Conservation (phyloP, 1,139 yeast genomes). For the Zygosaccharomyces sapae region DNA sequence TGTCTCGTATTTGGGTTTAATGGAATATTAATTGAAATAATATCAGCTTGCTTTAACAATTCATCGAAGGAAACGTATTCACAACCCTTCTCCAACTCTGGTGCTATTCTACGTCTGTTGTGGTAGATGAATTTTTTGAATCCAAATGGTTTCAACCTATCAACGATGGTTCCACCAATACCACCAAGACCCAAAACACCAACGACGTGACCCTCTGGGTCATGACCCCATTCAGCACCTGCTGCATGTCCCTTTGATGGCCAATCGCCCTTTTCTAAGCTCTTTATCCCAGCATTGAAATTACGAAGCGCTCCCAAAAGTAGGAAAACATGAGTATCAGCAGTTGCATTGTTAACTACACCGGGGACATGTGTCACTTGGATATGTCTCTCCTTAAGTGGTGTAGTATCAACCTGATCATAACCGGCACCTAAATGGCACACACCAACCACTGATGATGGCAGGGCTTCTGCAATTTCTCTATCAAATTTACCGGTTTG, state of each 20-base stretch:
- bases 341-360: conserved; percentile 75
- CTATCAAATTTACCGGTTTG: conserved; percentile 73
- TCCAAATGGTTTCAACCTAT: conserved; percentile 61
- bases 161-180: conserved; percentile 65
- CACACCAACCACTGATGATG: conserved; percentile 57
- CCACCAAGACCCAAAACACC: conserved; percentile 79
- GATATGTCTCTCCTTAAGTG: conserved; percentile 41
- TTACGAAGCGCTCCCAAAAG: conserved; percentile 65
- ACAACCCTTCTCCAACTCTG: conserved; percentile 54
- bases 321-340: conserved; percentile 70
- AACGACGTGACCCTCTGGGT: conserved; percentile 57
- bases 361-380: conserved; percentile 71
- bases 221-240: conserved; percentile 49
- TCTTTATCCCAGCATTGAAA: conserved; percentile 47
- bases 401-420: conserved; percentile 66
- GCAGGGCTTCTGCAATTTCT: conserved; percentile 60
- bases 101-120: conserved; percentile 51
- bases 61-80: conserved; percentile 57
- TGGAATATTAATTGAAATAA: conserved; percentile 61
- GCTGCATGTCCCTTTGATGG: conserved; percentile 39
- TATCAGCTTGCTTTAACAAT: conserved; percentile 50
- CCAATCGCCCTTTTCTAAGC: conserved; percentile 59
- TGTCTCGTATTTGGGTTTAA: conserved; percentile 56
- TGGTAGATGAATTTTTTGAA: conserved; percentile 56
- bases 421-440: conserved; percentile 93